Evolutionary conservation across 371 early-diverging fungal genomes (phyloP), one percentile per base, ranked within the genome.

Genomic region (Mortierella sp.): DNA sequence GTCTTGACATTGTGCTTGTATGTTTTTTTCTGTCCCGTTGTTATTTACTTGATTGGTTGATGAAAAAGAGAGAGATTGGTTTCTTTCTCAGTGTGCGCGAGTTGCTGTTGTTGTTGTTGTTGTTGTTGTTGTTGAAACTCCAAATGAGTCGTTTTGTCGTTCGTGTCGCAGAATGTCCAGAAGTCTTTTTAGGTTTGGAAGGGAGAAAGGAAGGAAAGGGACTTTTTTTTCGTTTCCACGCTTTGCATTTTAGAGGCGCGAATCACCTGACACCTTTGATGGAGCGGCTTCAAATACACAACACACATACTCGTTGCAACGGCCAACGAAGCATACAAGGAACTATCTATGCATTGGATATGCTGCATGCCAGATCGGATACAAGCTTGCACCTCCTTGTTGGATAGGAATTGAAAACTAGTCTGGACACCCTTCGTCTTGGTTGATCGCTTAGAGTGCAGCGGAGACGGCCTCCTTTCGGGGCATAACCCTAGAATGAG

Each of bases 1-100:
- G 70, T 29, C 41, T 76, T 54, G 79, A 49, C 79, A 79, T 78
- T 24, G 44, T 60, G 46, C 21, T 72, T 78, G 16, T 70, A 72
- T 75, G 18, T 10, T 49, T 70, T 32, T 18, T 49, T 70, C 55
- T 35, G 24, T 32, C 38, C 27, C 21, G 29, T 16, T 70, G 32
- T 63, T 60, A 41, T 35, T 46, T 46, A 14, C 3, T 46, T 46
- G 48, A 10, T 16, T 68, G 51, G 35, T 35, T 29, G 70, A 24
- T 43, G 44, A 46, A 49, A 6, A 4, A n/a, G 54, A 58, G 29
- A 48, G 21, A 38, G 29, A 55, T 58, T 71, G 24, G 11, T 58
- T 27, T 43, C 21, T 10, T 32, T 32, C 2, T 18, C 12, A 51
- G 16, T 35, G 68, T 21, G 6, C 24, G 68, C 12, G 32, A 24